phyloP scores from a whole-genome alignment of 768 basidiomycete genomes.

The Suillus brevipes region DNA sequence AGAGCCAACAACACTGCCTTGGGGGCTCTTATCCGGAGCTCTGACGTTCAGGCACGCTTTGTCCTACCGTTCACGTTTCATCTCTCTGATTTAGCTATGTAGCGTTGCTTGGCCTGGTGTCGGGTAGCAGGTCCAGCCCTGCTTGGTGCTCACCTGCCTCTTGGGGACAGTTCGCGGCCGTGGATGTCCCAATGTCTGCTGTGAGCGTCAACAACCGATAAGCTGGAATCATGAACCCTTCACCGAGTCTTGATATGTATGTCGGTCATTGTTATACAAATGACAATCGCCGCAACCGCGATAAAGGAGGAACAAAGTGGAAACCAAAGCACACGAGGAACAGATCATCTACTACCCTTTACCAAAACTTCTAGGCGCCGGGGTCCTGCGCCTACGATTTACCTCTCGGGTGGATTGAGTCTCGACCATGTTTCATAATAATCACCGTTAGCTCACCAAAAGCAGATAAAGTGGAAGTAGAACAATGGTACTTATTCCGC shows the following conservation, averaged over 20 bases:
- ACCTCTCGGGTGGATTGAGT: neutral
- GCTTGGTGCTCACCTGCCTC: slow-evolving; percentile 13
- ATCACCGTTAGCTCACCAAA: neutral
- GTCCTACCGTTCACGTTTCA: neutral
- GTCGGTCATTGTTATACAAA: neutral
- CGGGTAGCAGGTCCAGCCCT: slow-evolving; percentile 5
- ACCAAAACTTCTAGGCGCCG: neutral
- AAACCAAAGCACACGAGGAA: neutral
- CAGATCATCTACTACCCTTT: neutral
- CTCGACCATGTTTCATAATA: neutral
- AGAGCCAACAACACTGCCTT: slow-evolving; percentile 37
- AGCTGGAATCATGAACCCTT: no score
- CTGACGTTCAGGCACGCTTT: slow-evolving; percentile 47
- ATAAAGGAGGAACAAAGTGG: neutral
- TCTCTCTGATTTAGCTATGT: neutral
- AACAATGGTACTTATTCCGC: neutral
- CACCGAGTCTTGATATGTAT: neutral
- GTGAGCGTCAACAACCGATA: slow-evolving; percentile 4
- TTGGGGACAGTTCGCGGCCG: slow-evolving; percentile 9
- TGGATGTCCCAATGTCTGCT: slow-evolving; percentile 6
- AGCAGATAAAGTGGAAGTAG: neutral
- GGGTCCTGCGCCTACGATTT: neutral
- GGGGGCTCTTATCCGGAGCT: slow-evolving; percentile 45
- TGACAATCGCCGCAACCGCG: neutral
- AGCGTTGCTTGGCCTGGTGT: slow-evolving; percentile 10